Percentiles rank a stretch among this genome's conserved stretches.
Evolutionary conservation across 352 stramenopile genomes (phyloP).

Genomic region (Labyrinthula sp.): DNA sequence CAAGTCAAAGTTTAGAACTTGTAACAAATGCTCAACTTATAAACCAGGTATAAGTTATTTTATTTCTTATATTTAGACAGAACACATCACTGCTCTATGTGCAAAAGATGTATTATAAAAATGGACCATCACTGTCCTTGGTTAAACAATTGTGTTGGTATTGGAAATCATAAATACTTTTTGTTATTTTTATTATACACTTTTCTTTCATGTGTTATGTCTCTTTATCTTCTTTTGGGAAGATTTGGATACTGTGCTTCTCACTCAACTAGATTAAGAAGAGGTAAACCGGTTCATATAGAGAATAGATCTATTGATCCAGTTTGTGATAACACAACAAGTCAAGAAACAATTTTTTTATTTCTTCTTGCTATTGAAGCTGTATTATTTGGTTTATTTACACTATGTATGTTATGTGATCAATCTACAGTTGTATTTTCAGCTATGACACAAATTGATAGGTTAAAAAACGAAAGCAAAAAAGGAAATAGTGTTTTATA

Average conservation of each 20-base stretch:
- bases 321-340: slow-evolving; percentile 1
- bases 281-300: slow-evolving; percentile 9
- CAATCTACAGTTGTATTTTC: slow-evolving; percentile 85
- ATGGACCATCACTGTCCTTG: slow-evolving; percentile 86
- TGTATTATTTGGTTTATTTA: slow-evolving; percentile 92
- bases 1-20: slow-evolving; percentile 17
- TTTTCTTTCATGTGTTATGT: slow-evolving; percentile 77
- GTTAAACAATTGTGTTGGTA: slow-evolving; percentile 96
- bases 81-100: slow-evolving; percentile 43
- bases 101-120: slow-evolving; percentile 80
- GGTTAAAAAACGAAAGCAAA: slow-evolving; percentile 74
- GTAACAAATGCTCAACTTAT: slow-evolving; percentile 30
- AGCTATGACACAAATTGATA: slow-evolving; percentile 86
- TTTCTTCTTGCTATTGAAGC: slow-evolving; percentile 59
- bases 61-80: slow-evolving; percentile 16
- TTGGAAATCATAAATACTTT: slow-evolving; percentile 96
- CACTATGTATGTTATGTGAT: slow-evolving; percentile 92
- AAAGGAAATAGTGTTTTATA: no score
- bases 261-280: slow-evolving; percentile 13
- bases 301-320: slow-evolving; percentile 10
- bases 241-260: slow-evolving; percentile 48
- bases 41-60: slow-evolving; percentile 23
- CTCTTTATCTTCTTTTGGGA: slow-evolving; percentile 66
- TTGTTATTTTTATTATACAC: slow-evolving; percentile 69
- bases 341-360: slow-evolving; percentile 36